Base-by-base conservation (phyloP, 495 filamentous ascomycete species). In the Hypoxylon fuscum region DNA sequence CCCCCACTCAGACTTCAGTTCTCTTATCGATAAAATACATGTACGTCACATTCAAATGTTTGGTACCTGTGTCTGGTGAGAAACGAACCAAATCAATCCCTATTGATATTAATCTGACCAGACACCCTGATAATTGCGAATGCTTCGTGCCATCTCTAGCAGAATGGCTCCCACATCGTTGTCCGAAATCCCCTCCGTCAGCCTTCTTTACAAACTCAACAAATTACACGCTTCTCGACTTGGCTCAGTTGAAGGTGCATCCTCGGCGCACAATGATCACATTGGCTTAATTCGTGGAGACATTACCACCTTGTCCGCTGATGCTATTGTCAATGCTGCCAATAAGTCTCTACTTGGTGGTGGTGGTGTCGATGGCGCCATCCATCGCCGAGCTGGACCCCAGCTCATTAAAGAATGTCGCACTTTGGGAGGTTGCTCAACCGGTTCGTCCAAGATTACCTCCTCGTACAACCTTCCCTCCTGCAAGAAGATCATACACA, bases 291-390 rank as follows among this genome's bases (percentile, higher is more conserved):
- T 95, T 61, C 85, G 85, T 49, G 80, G 83, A 43, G 93, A 97
- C 72, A 96, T 98, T 74, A 97, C 93, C 11, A 88, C 78, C 10
- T 84, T 98, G 12, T 72, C 80, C 38, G 85, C 93, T 27, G 91
- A 90, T 64, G 88, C 87, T 55, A 97, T 97, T 66, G 93, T 97
- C 68, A 97, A 98, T 73, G 94, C 95, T 8, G 93, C 95, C 17
- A 97, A 97, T 71, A 73, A 76, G 14, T 87, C 82, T 6, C 83
- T 98, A 0, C 79, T 90, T 2, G 90, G 92, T 44, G 95, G 95
- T 37, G 91, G 92, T 12, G 95, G 94, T 31, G 92, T 97, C 18
- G 90, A 92, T 58, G 90, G 88, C 15, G 92, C 91, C 18, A 96
- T 98, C 66, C 95, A 98, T 72, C 73, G 83, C 29, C 91, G 89